Percentiles rank a stretch among this genome's conserved stretches.
Conservation (phyloP, 2,329 filamentous ascomycete species). For the Penicillium sp. region DNA sequence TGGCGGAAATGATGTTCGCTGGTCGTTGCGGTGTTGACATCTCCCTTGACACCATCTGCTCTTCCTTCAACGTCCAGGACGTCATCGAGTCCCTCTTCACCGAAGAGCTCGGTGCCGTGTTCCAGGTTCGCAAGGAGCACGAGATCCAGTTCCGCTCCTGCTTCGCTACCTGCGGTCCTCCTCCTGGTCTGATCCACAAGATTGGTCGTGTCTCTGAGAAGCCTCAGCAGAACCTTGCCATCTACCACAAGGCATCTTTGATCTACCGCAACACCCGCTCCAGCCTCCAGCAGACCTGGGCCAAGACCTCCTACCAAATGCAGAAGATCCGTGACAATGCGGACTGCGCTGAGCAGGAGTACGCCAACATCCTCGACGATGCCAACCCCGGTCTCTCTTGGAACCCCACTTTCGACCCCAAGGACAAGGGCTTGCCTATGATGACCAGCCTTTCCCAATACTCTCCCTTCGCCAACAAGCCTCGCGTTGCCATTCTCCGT, state of each 20-base stretch:
- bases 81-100: constrained; percentile 85
- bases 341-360: constrained; percentile 81
- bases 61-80: constrained; percentile 63
- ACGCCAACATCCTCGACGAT: constrained; percentile 71
- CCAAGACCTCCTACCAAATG: constrained; percentile 85
- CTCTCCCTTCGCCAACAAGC: constrained; percentile 62
- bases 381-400: constrained; percentile 81
- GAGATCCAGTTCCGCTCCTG: constrained; percentile 84
- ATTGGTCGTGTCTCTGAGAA: constrained; percentile 73
- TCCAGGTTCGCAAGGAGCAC: constrained; percentile 85
- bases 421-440: constrained; percentile 73
- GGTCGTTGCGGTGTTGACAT: constrained; percentile 86
- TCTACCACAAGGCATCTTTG: constrained; percentile 70
- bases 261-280: constrained; percentile 70
- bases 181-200: constrained; percentile 76
- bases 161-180: constrained; percentile 87
- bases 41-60: constrained; percentile 69
- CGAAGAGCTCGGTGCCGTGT: constrained; percentile 92
- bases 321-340: constrained; percentile 89
- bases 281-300: constrained; percentile 84
- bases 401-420: constrained; percentile 77
- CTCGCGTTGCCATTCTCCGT: constrained; percentile 85
- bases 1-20: constrained; percentile 98
- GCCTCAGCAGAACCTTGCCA: constrained; percentile 72
- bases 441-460: constrained; percentile 61